Evolutionary conservation across 2,329 filamentous ascomycete species (phyloP).

Genomic region (Fusarium ramigenum): DNA sequence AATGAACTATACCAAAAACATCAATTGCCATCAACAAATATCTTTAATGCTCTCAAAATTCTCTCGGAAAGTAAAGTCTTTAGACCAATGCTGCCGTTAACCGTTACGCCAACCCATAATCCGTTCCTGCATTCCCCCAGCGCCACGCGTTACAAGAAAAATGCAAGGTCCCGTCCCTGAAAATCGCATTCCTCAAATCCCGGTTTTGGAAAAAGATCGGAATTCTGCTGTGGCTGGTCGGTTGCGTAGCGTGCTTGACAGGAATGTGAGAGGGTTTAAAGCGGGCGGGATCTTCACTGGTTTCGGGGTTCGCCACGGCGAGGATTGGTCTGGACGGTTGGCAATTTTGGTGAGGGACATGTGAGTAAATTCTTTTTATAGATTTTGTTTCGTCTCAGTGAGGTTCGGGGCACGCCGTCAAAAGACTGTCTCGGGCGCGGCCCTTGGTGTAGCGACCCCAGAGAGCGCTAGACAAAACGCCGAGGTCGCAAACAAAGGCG

Average conservation of each 20-base stretch:
- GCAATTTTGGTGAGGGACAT: too few relatives aligned
- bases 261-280: slow-evolving; percentile 21
- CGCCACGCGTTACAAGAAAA: slow-evolving; percentile 9
- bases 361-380: background rate
- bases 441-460: background rate
- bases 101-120: slow-evolving; percentile 3
- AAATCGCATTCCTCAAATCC: slow-evolving; percentile 10
- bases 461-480: background rate
- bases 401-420: background rate
- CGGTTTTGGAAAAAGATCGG: background rate
- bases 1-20: background rate
- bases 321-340: slow-evolving; percentile 1
- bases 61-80: accelerated
- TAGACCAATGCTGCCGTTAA: background rate
- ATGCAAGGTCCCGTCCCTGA: background rate
- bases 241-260: background rate
- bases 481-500: too few relatives aligned
- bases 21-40: too few relatives aligned
- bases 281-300: background rate
- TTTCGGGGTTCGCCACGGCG: background rate
- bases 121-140: background rate
- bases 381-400: background rate
- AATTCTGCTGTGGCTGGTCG: slow-evolving; percentile 8
- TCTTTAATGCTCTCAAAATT: too few relatives aligned
- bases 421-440: background rate